Evolutionary conservation across 2,329 filamentous ascomycete species (phyloP).

Genomic region (Neopestalotiopsis sp.): DNA sequence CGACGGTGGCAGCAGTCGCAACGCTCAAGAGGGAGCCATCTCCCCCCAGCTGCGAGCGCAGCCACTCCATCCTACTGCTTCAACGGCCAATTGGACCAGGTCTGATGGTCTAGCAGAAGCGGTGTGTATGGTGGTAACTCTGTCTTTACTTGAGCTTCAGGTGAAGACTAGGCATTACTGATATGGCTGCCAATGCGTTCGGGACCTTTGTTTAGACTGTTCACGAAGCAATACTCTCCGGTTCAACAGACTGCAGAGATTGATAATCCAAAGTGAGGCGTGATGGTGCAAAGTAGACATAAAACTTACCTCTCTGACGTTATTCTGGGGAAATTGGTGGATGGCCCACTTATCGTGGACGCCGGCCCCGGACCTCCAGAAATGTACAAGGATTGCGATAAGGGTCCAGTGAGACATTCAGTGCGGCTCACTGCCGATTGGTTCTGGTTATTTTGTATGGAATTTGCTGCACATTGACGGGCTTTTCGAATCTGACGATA

Average conservation of each 20-base stretch:
- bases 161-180: neutral
- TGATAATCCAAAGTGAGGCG: neutral
- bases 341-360: neutral
- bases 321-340: neutral
- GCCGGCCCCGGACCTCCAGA: neutral
- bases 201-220: neutral
- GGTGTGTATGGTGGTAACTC: neutral
- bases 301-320: neutral
- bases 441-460: too few relatives aligned
- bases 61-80: slow-evolving; percentile 26
- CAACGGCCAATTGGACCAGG: neutral
- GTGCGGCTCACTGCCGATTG: too few relatives aligned
- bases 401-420: neutral
- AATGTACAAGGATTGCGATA: neutral
- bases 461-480: too few relatives aligned
- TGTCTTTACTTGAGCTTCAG: neutral
- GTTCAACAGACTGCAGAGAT: neutral
- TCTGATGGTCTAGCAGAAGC: neutral
- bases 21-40: slow-evolving; percentile 26
- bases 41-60: slow-evolving; percentile 25
- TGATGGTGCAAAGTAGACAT: neutral
- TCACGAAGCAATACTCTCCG: too few relatives aligned
- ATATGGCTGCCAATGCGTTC: neutral
- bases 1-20: slow-evolving; percentile 25
- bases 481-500: too few relatives aligned